Evolutionary conservation across 257 asterid species (phyloP), one percentile per base, ranked within the genome.

Genomic region (Voacanga thouarsii): DNA sequence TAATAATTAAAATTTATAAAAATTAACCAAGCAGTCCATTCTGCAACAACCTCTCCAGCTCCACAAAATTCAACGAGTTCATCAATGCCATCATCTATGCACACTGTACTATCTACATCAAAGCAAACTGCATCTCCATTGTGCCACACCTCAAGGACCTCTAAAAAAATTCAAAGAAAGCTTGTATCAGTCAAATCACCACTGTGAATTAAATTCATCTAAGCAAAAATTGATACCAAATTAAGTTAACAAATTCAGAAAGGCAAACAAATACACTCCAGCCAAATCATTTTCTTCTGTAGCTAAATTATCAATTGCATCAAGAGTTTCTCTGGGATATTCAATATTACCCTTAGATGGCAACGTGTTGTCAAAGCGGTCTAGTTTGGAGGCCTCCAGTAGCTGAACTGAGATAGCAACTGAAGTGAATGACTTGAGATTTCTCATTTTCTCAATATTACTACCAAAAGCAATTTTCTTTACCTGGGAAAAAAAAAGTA

Each of bases 31-130:
- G 97, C 91, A 77, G 97, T 95, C 99, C 99, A 95, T 80, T 93
- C 92, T 0, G 98, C 97, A 41, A 95, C 99, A 80, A 97, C 98
- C 84, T 91, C 83, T 78, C 97, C 98, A 70, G 99, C 99, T 68
- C 97, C 99, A 87, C 97, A 95, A 78, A 91, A 95, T 45, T 93
- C 98, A 6, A 97, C 99, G 77, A 93, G 89, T 85, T 95, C 99
- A 87, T 95, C 99, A 70, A 95, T 95, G 80, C 99, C 99, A 89
- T 95, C 99, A 57, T 93, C 98, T 83, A 90, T 30, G 84, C 99
- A 95, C 80, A 95, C 97, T 49, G 98, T 95, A 79, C 99, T 95
- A 85, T 95, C 99, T 83, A 95, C 97, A 74, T 95, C 99, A 79
- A 95, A 95, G 88, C 99, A 95, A 77, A 93, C 97, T 75, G 93